Evolutionary conservation across 1,284 basidiomycete species (phyloP).

Genomic region (Xerocomus cyaneibrunnescens): DNA sequence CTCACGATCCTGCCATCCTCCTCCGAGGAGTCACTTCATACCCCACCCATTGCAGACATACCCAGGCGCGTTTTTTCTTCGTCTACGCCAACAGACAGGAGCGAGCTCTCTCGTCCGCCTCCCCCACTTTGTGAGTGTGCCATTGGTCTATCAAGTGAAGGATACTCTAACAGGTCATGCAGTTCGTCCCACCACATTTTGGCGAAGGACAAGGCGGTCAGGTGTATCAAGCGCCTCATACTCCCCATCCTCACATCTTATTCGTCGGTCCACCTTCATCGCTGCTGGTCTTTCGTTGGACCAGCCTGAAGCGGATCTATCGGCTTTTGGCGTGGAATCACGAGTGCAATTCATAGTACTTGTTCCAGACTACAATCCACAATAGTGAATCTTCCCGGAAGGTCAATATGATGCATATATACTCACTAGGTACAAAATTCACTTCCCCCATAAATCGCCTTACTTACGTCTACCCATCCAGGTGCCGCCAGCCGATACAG

Average conservation of each 20-base stretch:
- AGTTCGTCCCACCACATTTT: constrained; percentile 72
- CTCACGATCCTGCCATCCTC: constrained; percentile 4
- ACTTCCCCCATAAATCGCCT: not conserved
- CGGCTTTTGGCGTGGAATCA: constrained; percentile 66
- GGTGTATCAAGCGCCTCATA: constrained; percentile 65
- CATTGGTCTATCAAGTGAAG: not conserved
- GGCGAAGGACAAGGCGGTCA: constrained; percentile 64
- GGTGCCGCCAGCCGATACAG: constrained; percentile 10
- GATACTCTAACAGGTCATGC: not conserved
- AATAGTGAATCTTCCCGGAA: constrained; percentile 11
- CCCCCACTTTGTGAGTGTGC: constrained; percentile 59
- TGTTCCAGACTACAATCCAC: constrained; percentile 32
- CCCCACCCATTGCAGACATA: constrained; percentile 15
- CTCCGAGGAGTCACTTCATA: not conserved
- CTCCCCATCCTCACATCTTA: constrained; percentile 64
- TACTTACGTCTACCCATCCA: constrained; percentile 9
- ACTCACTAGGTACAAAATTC: constrained; percentile 11
- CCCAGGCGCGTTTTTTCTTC: constrained; percentile 29
- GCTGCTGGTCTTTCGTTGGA: constrained; percentile 67
- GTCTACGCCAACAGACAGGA: constrained; percentile 32
- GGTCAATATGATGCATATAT: constrained; percentile 21
- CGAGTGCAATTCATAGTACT: constrained; percentile 45
- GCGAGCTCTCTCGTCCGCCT: constrained; percentile 53
- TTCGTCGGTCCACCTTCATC: constrained; percentile 70
- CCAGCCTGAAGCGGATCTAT: constrained; percentile 59